A percentile compares a stretch with the other conserved stretches of the same genome.
These are phyloP conservation scores for Pythium biforme DNA, from an alignment of 352 stramenopile genomes.

Conservation along the genomic window DNA sequence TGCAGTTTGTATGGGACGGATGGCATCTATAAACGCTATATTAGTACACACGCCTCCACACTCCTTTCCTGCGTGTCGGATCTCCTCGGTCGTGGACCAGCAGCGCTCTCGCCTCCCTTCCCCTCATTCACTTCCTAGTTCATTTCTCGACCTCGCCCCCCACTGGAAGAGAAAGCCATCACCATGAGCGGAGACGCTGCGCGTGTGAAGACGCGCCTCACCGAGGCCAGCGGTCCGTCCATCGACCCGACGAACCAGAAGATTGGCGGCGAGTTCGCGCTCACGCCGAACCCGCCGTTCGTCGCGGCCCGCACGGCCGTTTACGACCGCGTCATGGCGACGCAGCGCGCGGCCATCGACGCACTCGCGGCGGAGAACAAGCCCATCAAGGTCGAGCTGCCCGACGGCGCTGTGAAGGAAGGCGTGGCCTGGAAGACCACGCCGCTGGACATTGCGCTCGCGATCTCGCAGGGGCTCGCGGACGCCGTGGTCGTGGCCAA, in stretches of 20 bases:
- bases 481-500: constrained; percentile 93
- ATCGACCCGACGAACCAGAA: constrained; percentile 59
- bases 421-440: constrained; percentile 94
- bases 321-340: constrained; percentile 85
- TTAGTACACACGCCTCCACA: not conserved
- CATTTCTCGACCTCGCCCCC: not conserved
- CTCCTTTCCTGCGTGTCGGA: not conserved
- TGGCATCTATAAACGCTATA: not conserved
- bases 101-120: not conserved
- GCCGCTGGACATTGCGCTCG: constrained; percentile 94
- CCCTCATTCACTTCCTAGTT: no score
- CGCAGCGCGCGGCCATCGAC: constrained; percentile 66
- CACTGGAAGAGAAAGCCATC: not conserved
- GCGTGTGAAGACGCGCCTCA: constrained; percentile 79
- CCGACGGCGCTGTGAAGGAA: constrained; percentile 93
- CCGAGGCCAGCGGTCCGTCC: constrained; percentile 66
- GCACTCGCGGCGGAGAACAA: constrained; percentile 80
- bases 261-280: constrained; percentile 81
- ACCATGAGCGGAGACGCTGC: constrained; percentile 32
- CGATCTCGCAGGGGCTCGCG: constrained; percentile 95
- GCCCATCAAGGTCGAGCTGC: constrained; percentile 96
- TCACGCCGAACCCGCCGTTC: constrained; percentile 85
- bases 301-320: constrained; percentile 72
- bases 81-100: not conserved
- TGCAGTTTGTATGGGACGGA: no score